phyloP scores from a whole-genome alignment of 2,329 filamentous ascomycete species.

The Canariomyces notabilis region DNA sequence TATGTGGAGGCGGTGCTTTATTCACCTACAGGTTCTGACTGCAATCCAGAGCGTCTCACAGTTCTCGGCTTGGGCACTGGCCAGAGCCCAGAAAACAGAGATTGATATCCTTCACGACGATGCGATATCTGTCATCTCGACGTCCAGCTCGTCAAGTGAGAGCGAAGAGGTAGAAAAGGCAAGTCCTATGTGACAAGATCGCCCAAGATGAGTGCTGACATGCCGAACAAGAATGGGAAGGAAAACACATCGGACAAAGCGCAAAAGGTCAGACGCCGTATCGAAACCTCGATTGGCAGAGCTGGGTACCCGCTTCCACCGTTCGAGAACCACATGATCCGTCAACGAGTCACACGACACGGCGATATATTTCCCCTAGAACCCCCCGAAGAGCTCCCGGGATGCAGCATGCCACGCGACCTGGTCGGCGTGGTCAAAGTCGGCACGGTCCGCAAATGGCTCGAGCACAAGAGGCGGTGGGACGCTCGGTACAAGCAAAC shows the following conservation, averaged over 20 bases:
- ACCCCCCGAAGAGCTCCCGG: constrained; percentile 58
- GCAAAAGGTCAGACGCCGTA: not conserved
- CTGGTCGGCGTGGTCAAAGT: constrained; percentile 77
- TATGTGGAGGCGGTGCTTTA: not conserved
- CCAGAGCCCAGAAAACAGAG: constrained; percentile 69
- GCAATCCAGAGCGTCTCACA: constrained; percentile 62
- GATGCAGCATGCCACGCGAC: constrained; percentile 54
- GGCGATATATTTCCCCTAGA: constrained; percentile 68
- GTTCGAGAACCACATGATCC: constrained; percentile 85
- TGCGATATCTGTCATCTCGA: constrained; percentile 67
- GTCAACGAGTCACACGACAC: constrained; percentile 76
- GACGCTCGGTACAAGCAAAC: constrained; percentile 66
- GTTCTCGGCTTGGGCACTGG: constrained; percentile 87
- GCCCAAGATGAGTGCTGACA: not conserved
- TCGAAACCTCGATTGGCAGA: constrained; percentile 55
- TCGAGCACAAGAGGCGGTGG: constrained; percentile 66
- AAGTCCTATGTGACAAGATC: constrained; percentile 8
- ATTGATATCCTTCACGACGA: constrained; percentile 82
- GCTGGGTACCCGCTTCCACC: constrained; percentile 77
- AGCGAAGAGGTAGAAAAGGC: constrained; percentile 17
- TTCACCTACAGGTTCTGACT: not conserved
- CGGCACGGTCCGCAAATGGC: constrained; percentile 77
- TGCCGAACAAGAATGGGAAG: not conserved
- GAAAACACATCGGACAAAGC: not conserved
- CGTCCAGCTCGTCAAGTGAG: constrained; percentile 40